Percentiles rank a stretch among this genome's conserved stretches.
phyloP scores from a whole-genome alignment of 2,329 filamentous ascomycete genomes.

The Ceratocystis cacaofunesta region DNA sequence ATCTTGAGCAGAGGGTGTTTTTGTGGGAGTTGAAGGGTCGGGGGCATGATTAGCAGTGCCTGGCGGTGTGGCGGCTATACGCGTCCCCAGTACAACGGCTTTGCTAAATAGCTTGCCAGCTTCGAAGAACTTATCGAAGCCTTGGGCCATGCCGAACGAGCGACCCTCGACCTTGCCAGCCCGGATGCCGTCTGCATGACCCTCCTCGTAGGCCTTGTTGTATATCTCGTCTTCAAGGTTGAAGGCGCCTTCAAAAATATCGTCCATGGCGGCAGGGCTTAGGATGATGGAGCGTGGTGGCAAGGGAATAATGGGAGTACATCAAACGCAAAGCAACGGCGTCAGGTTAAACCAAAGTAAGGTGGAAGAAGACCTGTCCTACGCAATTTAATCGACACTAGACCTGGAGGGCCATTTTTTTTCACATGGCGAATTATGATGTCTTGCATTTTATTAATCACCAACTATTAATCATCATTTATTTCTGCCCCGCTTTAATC shows the following conservation, averaged over 20 bases:
- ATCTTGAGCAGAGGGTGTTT: not conserved
- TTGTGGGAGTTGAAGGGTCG: not conserved
- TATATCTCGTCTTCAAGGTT: conserved; percentile 59
- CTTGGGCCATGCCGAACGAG: conserved; percentile 78
- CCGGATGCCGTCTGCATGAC: conserved; percentile 56
- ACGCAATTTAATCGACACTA: not conserved
- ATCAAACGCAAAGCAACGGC: not conserved
- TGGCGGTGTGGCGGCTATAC: conserved; percentile 30
- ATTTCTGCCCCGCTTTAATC: not conserved
- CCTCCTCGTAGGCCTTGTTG: conserved; percentile 62
- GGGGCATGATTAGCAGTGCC: not conserved
- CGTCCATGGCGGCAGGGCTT: conserved; percentile 22
- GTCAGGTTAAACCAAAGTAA: not conserved
- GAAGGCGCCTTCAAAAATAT: conserved; percentile 43
- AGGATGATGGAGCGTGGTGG: not conserved
- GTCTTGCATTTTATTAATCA: not conserved
- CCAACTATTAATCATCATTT: no score
- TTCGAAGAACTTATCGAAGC: conserved; percentile 81
- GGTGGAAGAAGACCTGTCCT: no score
- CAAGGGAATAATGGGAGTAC: not conserved
- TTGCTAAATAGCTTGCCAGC: conserved; percentile 66
- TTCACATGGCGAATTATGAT: not conserved
- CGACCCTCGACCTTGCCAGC: conserved; percentile 79
- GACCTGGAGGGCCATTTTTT: not conserved
- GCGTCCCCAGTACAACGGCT: conserved; percentile 69